A percentile compares a stretch with the other conserved stretches of the same genome.
Evolutionary conservation across 2,329 filamentous ascomycete genomes (phyloP).

Genomic region (Endocalyx cinctus): DNA sequence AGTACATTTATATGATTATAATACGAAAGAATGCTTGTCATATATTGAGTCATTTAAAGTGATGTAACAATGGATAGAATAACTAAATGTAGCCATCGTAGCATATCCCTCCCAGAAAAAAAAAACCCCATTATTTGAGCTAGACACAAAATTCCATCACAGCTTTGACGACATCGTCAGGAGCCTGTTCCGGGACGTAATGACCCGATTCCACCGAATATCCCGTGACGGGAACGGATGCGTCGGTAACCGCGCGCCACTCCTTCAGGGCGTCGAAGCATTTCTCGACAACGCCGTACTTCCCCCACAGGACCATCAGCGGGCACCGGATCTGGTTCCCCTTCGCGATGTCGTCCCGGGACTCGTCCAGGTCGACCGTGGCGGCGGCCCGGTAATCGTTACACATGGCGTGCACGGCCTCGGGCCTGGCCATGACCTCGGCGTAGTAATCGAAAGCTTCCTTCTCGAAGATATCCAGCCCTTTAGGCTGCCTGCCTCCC

Average conservation of each 20-base stretch:
- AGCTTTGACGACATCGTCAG: constrained; percentile 38
- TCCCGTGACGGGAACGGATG: constrained; percentile 32
- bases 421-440: constrained; percentile 34
- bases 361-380: constrained; percentile 47
- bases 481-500: constrained; percentile 33
- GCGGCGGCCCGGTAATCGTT: constrained; percentile 53
- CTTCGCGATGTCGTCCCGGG: constrained; percentile 37
- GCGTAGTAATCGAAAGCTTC: constrained; percentile 37
- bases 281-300: constrained; percentile 42
- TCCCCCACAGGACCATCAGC: constrained; percentile 47
- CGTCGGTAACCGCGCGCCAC: constrained; percentile 43
- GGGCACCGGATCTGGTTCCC: constrained; percentile 42
- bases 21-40: no score
- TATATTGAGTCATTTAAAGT: no score
- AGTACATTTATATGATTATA: no score
- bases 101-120: no score
- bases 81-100: no score
- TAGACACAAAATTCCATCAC: constrained; percentile 36
- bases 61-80: no score
- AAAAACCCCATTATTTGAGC: not conserved
- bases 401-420: constrained; percentile 43
- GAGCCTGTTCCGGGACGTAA: constrained; percentile 48
- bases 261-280: constrained; percentile 45
- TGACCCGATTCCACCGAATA: constrained; percentile 42
- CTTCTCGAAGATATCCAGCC: constrained; percentile 28